Evolutionary conservation across 2,329 filamentous ascomycete genomes (phyloP).

Genomic region (Myotisia sp.): DNA sequence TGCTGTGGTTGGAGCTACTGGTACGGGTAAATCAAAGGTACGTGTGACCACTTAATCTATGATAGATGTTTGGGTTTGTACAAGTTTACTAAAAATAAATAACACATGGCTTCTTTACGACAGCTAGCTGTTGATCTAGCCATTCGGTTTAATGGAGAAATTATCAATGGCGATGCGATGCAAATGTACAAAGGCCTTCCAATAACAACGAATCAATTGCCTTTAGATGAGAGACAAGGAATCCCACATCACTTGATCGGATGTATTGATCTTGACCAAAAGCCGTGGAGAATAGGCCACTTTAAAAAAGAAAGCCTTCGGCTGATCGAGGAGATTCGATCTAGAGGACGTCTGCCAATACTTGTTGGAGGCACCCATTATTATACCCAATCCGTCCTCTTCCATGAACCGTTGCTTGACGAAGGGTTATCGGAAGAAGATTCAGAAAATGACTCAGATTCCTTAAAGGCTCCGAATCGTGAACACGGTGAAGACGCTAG

Average conservation of each 20-base stretch:
- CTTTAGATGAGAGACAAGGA: constrained; percentile 56
- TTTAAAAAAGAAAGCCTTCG: constrained; percentile 58
- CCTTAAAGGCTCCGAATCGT: background rate
- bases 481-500: constrained; percentile 17
- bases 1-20: constrained; percentile 75
- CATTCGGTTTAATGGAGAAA: constrained; percentile 68
- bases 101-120: constrained; percentile 10
- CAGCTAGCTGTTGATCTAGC: constrained; percentile 86
- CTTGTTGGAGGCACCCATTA: constrained; percentile 92
- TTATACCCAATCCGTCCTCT: constrained; percentile 79
- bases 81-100: background rate
- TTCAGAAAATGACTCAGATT: constrained; percentile 12
- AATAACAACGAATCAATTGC: constrained; percentile 90
- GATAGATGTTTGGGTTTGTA: background rate
- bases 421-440: constrained; percentile 16
- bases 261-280: constrained; percentile 57
- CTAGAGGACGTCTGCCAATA: constrained; percentile 67
- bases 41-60: constrained; percentile 12
- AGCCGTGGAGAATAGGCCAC: constrained; percentile 67
- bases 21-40: constrained; percentile 87
- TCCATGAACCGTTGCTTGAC: constrained; percentile 53
- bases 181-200: constrained; percentile 87
- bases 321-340: constrained; percentile 63
- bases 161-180: constrained; percentile 97
- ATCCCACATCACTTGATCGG: constrained; percentile 81